Base-by-base conservation (phyloP, 2,329 filamentous ascomycete genomes). In the Fusarium fujikuroi region DNA sequence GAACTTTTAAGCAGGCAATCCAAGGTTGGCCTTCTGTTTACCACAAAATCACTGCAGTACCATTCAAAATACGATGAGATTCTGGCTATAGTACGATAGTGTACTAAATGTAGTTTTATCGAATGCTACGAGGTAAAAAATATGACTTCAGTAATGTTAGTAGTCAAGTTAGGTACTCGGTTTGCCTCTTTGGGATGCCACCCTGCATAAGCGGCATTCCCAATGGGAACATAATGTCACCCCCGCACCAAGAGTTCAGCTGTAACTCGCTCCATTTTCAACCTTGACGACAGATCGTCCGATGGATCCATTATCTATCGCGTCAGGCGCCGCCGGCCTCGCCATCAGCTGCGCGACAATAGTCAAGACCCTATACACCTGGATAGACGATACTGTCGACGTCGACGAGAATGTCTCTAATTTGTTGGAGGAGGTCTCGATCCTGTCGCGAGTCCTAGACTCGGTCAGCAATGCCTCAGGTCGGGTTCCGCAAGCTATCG, bases 371-470 rank as follows among this genome's bases (percentile, higher is more conserved):
- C 30, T 50, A 14, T 23, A 34, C 10, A 50, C 30, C 2, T 50
- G 30, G 47, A 34, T 50, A 34, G 16, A 34, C 6, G 47, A 50
- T 9, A 50, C 30, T 34, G 47, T 34, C 30, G 47, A 50, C 1
- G 47, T 50, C 30, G 47, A 50, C 21, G 47, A 50, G 21, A 50
- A 50, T 50, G 21, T 50, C 11, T 50, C 47, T 15, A 50, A 50
- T 9, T 50, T 50, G 21, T 5, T 50, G 2, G 47, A 50, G 21
- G 47, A 50, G 16, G 47, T 50, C 11, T 19, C 47, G 47, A 50
- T 34, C 19, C 47, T 50, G 5, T 50, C 47, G 16, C 30, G 47
- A 50, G 47, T 50, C 30, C 30, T 50, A 19, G 47, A 50, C 30
- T 50, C 47, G 2, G 30, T 50, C 47, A 50, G 47, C 47, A 50